Evolutionary conservation across 148 eudicot genomes (phyloP).

Genomic region (Rheum nobile): DNA sequence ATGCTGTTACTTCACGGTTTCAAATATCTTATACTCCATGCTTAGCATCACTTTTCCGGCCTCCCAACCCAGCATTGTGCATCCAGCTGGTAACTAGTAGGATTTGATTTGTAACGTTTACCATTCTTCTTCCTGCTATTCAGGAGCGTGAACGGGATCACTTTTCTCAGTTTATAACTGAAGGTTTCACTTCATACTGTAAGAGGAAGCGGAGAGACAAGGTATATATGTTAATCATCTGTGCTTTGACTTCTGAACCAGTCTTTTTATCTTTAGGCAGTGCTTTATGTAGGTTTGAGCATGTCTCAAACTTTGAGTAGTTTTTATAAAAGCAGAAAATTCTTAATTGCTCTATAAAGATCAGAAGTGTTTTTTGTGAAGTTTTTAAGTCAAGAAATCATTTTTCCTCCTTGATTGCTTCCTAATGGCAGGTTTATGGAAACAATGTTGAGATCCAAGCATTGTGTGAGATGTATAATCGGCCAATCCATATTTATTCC

Average conservation of each 20-base stretch:
- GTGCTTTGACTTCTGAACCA: neutral
- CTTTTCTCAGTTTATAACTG: conserved; percentile 90
- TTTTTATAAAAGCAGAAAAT: neutral
- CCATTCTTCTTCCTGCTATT: conserved; percentile 12
- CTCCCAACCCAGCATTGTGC: neutral
- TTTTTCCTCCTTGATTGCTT: neutral
- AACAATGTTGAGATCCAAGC: conserved; percentile 96
- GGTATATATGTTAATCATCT: conserved; percentile 29
- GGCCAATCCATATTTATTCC: conserved; percentile 97
- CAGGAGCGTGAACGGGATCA: conserved; percentile 98
- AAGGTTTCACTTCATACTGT: conserved; percentile 92
- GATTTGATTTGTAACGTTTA: neutral
- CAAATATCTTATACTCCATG: neutral
- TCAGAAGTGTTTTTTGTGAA: neutral
- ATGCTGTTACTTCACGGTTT: neutral
- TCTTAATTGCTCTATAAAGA: neutral
- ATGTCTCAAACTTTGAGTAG: neutral
- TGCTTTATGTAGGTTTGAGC: neutral
- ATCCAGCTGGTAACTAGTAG: neutral
- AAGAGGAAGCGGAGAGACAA: conserved; percentile 94
- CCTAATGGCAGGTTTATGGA: conserved; percentile 70
- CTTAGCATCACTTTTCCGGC: neutral
- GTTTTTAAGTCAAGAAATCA: neutral
- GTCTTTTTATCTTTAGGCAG: neutral
- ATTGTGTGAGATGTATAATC: conserved; percentile 88